phyloP scores from a whole-genome alignment of 2,329 filamentous ascomycete species.

The Ceratocystis alfenasii region DNA sequence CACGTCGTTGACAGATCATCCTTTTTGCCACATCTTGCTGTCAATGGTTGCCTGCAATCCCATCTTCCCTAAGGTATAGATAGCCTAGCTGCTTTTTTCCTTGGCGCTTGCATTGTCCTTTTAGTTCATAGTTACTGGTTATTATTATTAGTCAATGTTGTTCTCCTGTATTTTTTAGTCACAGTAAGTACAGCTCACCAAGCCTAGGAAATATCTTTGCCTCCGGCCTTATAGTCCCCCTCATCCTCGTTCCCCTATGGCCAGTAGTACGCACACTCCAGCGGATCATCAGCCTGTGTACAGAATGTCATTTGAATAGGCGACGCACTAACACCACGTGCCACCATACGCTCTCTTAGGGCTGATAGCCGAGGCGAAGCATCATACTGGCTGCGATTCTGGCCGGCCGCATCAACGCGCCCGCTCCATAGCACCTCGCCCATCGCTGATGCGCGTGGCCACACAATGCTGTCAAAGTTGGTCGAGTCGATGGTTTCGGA shows the following conservation, averaged over 20 bases:
- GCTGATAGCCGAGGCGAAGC: slow-evolving; percentile 59
- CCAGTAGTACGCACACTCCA: slow-evolving; percentile 22
- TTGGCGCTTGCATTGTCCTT: not conserved
- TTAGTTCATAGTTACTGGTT: no score
- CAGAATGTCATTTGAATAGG: slow-evolving; percentile 65
- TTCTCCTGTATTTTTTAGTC: not conserved
- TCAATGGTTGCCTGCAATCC: no score
- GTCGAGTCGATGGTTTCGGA: slow-evolving; percentile 62
- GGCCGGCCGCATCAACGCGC: slow-evolving; percentile 48
- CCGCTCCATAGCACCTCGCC: slow-evolving; percentile 76
- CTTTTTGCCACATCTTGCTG: not conserved
- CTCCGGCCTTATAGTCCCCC: not conserved
- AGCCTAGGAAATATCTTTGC: not conserved
- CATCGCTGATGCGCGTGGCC: slow-evolving; percentile 63
- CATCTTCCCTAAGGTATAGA: no score
- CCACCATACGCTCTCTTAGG: slow-evolving; percentile 64
- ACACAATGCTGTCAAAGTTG: slow-evolving; percentile 65
- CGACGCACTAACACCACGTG: slow-evolving; percentile 49
- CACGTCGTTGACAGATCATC: not conserved
- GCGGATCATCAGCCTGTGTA: slow-evolving; percentile 42
- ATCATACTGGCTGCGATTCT: slow-evolving; percentile 59
- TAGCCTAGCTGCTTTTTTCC: not conserved
- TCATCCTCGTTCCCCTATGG: not conserved
- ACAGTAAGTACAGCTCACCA: not conserved
- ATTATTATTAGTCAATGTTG: not conserved